Evolutionary conservation across 176 grass and related monocot species (phyloP).

Genomic region (Bonia amplexicaulis): DNA sequence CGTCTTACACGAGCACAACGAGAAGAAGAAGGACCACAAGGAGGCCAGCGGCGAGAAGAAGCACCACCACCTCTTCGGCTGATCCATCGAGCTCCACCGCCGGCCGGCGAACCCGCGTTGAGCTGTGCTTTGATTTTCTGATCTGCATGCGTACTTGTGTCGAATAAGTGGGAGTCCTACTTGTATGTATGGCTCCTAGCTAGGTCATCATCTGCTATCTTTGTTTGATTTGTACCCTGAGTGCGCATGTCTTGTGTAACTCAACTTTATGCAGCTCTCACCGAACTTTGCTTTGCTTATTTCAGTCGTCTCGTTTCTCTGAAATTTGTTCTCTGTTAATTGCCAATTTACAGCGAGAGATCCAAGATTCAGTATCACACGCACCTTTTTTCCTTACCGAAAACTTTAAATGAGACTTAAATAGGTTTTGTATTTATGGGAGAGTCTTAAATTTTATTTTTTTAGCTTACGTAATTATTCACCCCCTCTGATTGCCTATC

Average conservation of each 20-base stretch:
- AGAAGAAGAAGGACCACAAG: slow-evolving; percentile 83
- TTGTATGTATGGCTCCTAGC: not conserved
- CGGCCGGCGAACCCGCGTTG: not conserved
- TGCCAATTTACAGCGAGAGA: no score
- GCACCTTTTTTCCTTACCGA: not conserved
- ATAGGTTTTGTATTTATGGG: no score
- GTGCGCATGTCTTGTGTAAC: not conserved
- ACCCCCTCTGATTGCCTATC: no score
- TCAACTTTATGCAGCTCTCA: not conserved
- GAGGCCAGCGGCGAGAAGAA: slow-evolving; percentile 74
- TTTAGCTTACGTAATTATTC: no score
- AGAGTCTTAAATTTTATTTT: no score
- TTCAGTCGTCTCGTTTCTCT: not conserved
- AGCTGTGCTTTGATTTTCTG: not conserved
- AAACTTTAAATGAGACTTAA: no score
- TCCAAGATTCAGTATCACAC: not conserved
- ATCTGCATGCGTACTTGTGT: not conserved
- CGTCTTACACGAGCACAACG: slow-evolving; percentile 83
- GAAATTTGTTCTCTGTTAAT: not conserved
- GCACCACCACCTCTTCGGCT: slow-evolving; percentile 69
- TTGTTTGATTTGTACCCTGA: not conserved
- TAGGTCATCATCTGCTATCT: not conserved
- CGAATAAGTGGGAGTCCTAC: not conserved
- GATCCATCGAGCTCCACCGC: not conserved
- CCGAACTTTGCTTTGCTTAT: not conserved